Percentiles rank a stretch among this genome's conserved stretches.
Conservation (phyloP, 2,329 filamentous ascomycete genomes). For the Sphaerulina musiva region DNA sequence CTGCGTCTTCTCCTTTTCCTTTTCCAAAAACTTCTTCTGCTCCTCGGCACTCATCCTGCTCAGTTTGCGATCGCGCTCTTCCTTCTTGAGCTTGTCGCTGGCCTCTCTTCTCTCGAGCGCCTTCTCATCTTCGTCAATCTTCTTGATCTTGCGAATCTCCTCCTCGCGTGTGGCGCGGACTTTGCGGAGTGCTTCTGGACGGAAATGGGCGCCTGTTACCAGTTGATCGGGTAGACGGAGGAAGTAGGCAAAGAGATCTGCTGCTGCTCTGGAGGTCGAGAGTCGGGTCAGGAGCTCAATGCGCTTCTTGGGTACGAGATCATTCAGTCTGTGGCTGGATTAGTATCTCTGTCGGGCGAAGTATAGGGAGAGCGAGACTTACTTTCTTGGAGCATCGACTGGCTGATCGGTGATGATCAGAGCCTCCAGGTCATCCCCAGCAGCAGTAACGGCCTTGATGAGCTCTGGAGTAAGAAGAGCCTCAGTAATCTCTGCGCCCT, state of each 20-base stretch:
- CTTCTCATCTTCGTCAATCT: conserved; percentile 65
- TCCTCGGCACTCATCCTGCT: conserved; percentile 60
- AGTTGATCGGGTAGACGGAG: conserved; percentile 78
- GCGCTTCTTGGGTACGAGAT: conserved; percentile 79
- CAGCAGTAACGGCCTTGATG: conserved; percentile 67
- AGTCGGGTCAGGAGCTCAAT: conserved; percentile 69
- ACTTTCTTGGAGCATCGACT: conserved; percentile 77
- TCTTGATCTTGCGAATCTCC: conserved; percentile 70
- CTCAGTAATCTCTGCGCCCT: conserved; percentile 91
- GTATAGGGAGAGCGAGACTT: conserved; percentile 35
- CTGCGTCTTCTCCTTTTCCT: conserved; percentile 73
- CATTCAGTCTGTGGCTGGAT: conserved; percentile 60
- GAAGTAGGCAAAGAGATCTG: conserved; percentile 70
- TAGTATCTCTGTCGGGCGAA: background rate
- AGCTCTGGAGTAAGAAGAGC: conserved; percentile 81
- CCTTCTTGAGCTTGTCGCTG: conserved; percentile 63
- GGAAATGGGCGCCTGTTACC: conserved; percentile 72
- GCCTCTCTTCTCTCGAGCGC: conserved; percentile 52
- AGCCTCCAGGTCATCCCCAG: conserved; percentile 77
- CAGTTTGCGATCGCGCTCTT: conserved; percentile 65
- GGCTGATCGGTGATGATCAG: conserved; percentile 87
- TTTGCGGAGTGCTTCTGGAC: conserved; percentile 79
- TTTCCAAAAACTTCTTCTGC: conserved; percentile 58
- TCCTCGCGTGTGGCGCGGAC: conserved; percentile 73
- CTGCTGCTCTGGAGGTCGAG: conserved; percentile 50